These are phyloP conservation scores for Silybum marianum DNA, from an alignment of 129 eudicot species.

Conservation along the genomic window DNA sequence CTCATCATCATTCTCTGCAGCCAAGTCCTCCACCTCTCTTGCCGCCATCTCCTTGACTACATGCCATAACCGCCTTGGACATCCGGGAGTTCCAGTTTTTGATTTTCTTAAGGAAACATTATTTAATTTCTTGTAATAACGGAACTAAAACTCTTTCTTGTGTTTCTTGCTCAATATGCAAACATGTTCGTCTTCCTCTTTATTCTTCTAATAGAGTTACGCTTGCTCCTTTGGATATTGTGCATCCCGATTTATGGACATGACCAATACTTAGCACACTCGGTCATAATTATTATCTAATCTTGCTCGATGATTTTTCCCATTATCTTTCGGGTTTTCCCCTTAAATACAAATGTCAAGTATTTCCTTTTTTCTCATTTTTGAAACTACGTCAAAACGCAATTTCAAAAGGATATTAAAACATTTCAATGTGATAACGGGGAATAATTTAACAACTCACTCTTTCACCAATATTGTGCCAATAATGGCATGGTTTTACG, in stretches of 20 bases:
- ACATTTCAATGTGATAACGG: constrained; percentile 14
- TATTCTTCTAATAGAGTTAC: too few relatives aligned
- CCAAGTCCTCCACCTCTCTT: too few relatives aligned
- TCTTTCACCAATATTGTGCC: not conserved
- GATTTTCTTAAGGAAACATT: too few relatives aligned
- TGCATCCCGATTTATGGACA: not conserved
- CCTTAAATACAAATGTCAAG: not conserved
- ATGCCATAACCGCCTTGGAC: too few relatives aligned
- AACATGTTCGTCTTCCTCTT: too few relatives aligned
- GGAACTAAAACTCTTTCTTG: too few relatives aligned
- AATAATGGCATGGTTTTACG: not conserved
- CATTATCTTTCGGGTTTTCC: constrained; percentile 18
- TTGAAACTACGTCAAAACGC: not conserved
- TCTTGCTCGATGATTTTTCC: not conserved
- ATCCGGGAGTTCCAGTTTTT: too few relatives aligned
- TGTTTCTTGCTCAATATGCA: too few relatives aligned
- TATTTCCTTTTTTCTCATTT: not conserved
- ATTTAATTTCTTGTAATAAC: too few relatives aligned
- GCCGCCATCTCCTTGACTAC: too few relatives aligned
- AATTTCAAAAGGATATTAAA: not conserved
- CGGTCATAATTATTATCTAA: not conserved
- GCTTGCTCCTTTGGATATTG: not conserved
- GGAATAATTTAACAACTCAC: not conserved
- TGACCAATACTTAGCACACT: not conserved
- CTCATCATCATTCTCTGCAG: too few relatives aligned